A percentile compares a stretch with the other conserved stretches of the same genome.
phyloP scores from a whole-genome alignment of 139 green algal genomes.

The Mychonastes homosphaera region DNA sequence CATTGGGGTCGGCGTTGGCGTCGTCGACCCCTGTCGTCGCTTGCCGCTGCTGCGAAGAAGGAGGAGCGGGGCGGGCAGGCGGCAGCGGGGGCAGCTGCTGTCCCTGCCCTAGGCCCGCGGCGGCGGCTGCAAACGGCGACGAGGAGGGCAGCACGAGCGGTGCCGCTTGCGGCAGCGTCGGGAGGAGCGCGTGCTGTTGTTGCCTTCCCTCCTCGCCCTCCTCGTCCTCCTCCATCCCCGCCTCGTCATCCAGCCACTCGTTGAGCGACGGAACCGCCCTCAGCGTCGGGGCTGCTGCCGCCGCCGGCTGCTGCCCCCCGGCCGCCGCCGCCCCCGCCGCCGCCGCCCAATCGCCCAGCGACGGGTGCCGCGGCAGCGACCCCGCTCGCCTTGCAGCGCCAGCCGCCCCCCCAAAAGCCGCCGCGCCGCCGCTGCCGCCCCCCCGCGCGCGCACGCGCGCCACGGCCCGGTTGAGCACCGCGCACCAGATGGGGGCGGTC shows the following conservation, averaged over 20 bases:
- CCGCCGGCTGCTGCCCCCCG: neutral
- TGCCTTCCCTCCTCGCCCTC: no score
- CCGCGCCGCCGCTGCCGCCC: constrained; percentile 5
- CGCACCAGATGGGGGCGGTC: constrained; percentile 88
- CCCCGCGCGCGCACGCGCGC: constrained; percentile 13
- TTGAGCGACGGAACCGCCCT: constrained; percentile 13
- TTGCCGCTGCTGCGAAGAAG: no score
- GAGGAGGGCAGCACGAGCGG: no score
- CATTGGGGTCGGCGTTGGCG: no score
- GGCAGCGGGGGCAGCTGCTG: no score
- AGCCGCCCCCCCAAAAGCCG: neutral
- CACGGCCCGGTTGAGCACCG: constrained; percentile 75
- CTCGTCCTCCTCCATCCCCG: neutral
- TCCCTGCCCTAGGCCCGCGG: no score
- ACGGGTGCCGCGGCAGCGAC: no score
- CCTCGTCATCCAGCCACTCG: constrained; percentile 20
- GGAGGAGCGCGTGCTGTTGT: no score
- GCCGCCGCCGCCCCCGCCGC: neutral
- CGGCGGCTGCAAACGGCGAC: no score
- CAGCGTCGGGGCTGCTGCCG: neutral
- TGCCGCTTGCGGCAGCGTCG: no score
- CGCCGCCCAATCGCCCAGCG: constrained; percentile 6
- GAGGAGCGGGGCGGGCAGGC: no score
- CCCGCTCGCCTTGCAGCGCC: constrained; percentile 1
- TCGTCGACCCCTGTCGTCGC: no score